Conservation (phyloP, 2,329 filamentous ascomycete genomes). For the Leptographium lundbergii region DNA sequence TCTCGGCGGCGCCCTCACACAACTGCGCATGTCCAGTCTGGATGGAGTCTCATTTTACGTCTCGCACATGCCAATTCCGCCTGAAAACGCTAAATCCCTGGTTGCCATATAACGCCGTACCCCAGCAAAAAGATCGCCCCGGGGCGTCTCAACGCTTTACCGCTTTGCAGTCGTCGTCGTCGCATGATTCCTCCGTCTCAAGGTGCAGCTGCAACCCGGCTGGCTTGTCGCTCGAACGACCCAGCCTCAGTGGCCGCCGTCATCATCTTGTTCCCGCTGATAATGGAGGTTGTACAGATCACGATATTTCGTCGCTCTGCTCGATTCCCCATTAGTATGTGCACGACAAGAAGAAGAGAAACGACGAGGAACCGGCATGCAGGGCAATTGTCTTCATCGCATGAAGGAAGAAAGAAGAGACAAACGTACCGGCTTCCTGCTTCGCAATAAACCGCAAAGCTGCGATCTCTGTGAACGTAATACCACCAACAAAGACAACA, state of each 20-base stretch:
- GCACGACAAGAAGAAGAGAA: constrained; percentile 1
- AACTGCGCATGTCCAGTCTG: not conserved
- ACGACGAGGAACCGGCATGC: not conserved
- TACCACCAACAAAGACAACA: constrained; percentile 94
- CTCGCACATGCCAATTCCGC: not conserved
- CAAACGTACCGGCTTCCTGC: constrained; percentile 55
- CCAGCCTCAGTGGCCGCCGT: constrained; percentile 66
- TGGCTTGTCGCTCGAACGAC: constrained; percentile 38
- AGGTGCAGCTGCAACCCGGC: constrained; percentile 1
- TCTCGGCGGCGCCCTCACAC: not conserved
- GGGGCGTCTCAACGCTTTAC: not conserved
- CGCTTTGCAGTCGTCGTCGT: not conserved
- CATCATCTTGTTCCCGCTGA: constrained; percentile 84
- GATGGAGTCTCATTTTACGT: not conserved
- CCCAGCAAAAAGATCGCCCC: not conserved
- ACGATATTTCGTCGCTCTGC: constrained; percentile 52
- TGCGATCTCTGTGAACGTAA: constrained; percentile 93
- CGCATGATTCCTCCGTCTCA: not conserved
- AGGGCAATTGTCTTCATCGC: not conserved
- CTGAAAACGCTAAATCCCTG: not conserved
- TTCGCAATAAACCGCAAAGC: constrained; percentile 81
- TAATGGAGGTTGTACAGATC: constrained; percentile 83
- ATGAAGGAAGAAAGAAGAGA: not conserved
- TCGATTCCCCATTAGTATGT: not conserved
- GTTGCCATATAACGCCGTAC: not conserved